Base-by-base conservation (phyloP, 305 asterid species). In the Fraxinus baroniana region DNA sequence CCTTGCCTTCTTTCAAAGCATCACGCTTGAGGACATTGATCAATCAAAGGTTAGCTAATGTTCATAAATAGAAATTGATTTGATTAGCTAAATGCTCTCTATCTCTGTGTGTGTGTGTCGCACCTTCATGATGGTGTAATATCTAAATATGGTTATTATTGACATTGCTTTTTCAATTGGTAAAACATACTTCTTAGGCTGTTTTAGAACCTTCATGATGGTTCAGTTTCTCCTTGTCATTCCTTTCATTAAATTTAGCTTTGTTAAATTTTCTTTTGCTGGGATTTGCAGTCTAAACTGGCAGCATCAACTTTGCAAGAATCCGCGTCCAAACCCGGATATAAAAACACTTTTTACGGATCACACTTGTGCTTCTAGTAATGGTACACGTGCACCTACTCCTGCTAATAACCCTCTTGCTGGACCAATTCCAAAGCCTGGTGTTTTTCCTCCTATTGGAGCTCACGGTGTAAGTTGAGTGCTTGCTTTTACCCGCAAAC, bases 221-320 rank as follows among this genome's bases (percentile, higher is more conserved):
- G 28, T 49, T 55, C 15, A 76, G 15, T 22, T 52, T 52, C 9
- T 52, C 10, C 39, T 49, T 75, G 41, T 76, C 24, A 20, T 55
- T 74, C 49, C 8, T 71, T 44, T 79, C 24, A 74, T 74, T 79
- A 10, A 18, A 39, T 73, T 75, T 80, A 66, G 71, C 83, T 71
- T 74, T 79, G 41, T 84, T n/a, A 77, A 87, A 55, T 85, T 81
- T 77, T 78, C 3, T 82, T 76, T 78, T 12, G 41, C 81, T 80
- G 78, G 85, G 62, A 80, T 81, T 83, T 86, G 77, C 97, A 96
- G 98, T 90, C 94, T 96, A 75, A 96, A 96, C 83, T 96, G 99
- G 98, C 99, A 96, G 89, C 98, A 96, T 88, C 99, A 96, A 86
- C 95, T 96, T 75, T 96, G 99, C 92, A 96, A 96, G 91, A 93